Percentiles rank a stretch among this genome's conserved stretches.
Evolutionary conservation across 257 asterid species (phyloP).

Genomic region (Solanum virginianum): DNA sequence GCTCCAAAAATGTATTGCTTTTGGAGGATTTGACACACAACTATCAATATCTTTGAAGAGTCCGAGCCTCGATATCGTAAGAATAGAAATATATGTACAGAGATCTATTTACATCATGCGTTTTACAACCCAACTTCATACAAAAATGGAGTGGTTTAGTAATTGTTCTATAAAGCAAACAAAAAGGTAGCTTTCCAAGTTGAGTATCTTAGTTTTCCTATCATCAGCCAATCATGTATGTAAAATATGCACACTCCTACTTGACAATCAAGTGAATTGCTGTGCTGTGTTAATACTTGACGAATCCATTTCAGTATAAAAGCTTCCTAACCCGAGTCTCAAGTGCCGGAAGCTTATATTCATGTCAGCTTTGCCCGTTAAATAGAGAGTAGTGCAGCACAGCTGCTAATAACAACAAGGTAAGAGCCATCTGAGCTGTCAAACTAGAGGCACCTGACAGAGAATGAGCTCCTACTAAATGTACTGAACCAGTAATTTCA

Average conservation of each 20-base stretch:
- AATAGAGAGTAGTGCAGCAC: conserved; percentile 27
- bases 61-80: background rate
- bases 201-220: background rate
- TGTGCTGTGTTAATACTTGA: background rate
- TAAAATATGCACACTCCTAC: background rate
- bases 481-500: conserved; percentile 96
- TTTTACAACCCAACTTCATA: background rate
- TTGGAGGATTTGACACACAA: background rate
- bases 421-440: conserved; percentile 5
- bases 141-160: background rate
- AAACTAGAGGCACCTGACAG: conserved; percentile 29
- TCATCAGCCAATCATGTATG: background rate
- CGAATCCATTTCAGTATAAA: background rate
- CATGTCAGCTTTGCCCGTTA: conserved; percentile 7
- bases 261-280: background rate
- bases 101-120: background rate
- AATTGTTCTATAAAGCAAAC: background rate
- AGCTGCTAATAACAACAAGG: conserved; percentile 27
- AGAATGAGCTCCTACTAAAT: conserved; percentile 94
- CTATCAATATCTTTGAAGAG: background rate
- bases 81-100: background rate
- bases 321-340: background rate
- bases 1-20: background rate
- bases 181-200: background rate
- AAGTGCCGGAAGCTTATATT: background rate